A percentile compares a stretch with the other conserved stretches of the same genome.
These are phyloP conservation scores for Diaporthe ampelina DNA, from an alignment of 2,329 filamentous ascomycete species.

Conservation along the genomic window DNA sequence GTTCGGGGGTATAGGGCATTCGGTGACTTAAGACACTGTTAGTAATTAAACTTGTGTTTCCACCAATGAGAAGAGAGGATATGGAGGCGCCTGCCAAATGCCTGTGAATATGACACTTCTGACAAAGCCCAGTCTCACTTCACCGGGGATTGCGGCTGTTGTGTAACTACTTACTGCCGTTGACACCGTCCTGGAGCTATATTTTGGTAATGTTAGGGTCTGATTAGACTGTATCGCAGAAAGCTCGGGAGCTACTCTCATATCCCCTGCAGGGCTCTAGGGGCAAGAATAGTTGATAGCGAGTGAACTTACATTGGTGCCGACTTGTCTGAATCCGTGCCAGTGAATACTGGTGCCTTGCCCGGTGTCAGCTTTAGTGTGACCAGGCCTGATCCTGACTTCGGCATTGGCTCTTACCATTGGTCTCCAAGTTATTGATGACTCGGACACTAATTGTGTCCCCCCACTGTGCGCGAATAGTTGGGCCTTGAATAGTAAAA, in stretches of 20 bases:
- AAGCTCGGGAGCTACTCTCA: too few relatives aligned
- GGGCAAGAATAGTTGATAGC: too few relatives aligned
- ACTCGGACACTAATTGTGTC: slow-evolving; percentile 71
- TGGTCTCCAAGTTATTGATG: slow-evolving; percentile 72
- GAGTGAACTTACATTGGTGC: slow-evolving; percentile 48
- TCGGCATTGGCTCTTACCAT: slow-evolving; percentile 47
- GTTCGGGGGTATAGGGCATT: slow-evolving; percentile 56
- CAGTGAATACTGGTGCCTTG: slow-evolving; percentile 61
- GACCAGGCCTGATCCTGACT: not conserved
- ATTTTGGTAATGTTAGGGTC: not conserved
- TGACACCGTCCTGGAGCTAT: slow-evolving; percentile 61
- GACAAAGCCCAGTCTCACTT: not conserved
- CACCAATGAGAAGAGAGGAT: too few relatives aligned
- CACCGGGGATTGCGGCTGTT: not conserved
- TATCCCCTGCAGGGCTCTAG: not conserved
- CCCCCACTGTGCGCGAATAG: slow-evolving; percentile 66
- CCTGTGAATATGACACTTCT: not conserved
- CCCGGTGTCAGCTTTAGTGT: slow-evolving; percentile 21
- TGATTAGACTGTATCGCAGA: not conserved
- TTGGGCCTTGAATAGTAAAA: slow-evolving; percentile 58
- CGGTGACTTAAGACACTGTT: slow-evolving; percentile 47
- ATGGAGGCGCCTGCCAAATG: not conserved
- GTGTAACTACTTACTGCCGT: slow-evolving; percentile 45
- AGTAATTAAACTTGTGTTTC: not conserved
- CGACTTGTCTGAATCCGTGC: slow-evolving; percentile 62